Evolutionary conservation across 352 stramenopile species (phyloP), one percentile per base, ranked within the genome.

Genomic region (Phytopythium vexans): DNA sequence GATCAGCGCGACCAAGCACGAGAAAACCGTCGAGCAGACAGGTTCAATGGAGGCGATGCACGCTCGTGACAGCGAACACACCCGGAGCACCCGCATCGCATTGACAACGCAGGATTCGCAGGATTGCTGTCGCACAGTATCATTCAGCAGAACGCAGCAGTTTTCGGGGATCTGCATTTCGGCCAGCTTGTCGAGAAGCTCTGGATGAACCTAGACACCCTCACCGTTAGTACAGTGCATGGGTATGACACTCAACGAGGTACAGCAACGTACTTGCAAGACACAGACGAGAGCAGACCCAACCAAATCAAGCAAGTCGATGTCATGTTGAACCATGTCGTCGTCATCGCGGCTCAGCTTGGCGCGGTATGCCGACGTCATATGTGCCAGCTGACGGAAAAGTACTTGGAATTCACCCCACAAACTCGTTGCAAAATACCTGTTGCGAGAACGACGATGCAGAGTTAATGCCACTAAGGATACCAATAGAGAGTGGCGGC

Each of bases 371-470:
- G 79, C 65, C 8, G 80, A 81, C 9, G 82, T 88, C 42, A 90
- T 68, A 53, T 82, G 77, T 33, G 74, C 70, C 3, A 95, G 66
- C 42, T 91, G 75, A 9, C 68, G 71, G 49, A 84, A 81, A 6
- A 95, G 56, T 3, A 77, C 74, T 56, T 92, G 81, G 41, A 90
- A 93, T 44, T 93, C 82, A 4, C 83, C 74, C 76, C 79, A 91
- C 39, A 95, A 60, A 49, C 78, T 91, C 8, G 68, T 81, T 49
- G 82, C 76, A 47, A 95, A 95, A 49, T 81, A 86, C 35, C 83
- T 94, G 49, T 11, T 27, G 21, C 21, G 2, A 27, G 21, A 27
- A 27, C 21, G 21, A 27, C 21, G 21, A 27, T 32, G 12, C 5
- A 34, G 8, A 58, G 1, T 56, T 4, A 27, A 39, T 15, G 49